A percentile compares a stretch with the other conserved stretches of the same genome.
Evolutionary conservation across 257 asterid genomes (phyloP).

Genomic region (Scutellaria galericulata): DNA sequence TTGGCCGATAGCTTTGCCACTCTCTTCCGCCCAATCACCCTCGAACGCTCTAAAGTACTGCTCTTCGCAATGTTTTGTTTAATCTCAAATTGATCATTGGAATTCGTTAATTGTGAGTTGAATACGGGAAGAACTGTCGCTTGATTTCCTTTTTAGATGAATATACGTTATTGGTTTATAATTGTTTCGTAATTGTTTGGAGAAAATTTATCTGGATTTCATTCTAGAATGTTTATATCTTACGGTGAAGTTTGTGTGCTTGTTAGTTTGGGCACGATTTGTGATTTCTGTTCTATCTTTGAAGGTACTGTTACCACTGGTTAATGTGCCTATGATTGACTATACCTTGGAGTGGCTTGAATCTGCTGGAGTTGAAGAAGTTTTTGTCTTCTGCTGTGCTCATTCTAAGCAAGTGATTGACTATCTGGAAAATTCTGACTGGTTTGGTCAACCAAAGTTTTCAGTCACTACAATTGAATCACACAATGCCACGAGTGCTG

Average conservation of each 20-base stretch:
- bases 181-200: constrained; percentile 7
- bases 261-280: background rate
- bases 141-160: background rate
- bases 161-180: background rate
- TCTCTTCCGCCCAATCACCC: constrained; percentile 93
- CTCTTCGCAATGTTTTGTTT: background rate
- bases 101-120: constrained; percentile 12
- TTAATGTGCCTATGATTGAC: constrained; percentile 92
- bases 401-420: constrained; percentile 90
- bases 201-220: background rate
- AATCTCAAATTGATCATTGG: background rate
- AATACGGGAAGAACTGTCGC: background rate
- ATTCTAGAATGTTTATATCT: constrained; percentile 11
- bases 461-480: constrained; percentile 81
- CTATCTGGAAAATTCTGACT: constrained; percentile 69
- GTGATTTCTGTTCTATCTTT: constrained; percentile 29
- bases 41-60: constrained; percentile 89
- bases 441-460: constrained; percentile 79
- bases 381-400: constrained; percentile 93
- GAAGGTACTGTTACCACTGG: constrained; percentile 86
- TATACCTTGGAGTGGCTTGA: constrained; percentile 96
- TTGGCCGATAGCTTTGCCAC: constrained; percentile 97
- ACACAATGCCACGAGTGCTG: constrained; percentile 77
- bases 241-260: background rate
- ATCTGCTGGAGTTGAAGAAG: constrained; percentile 95